These are phyloP conservation scores for Colletotrichum spinosum DNA, from an alignment of 2,329 filamentous ascomycete species.

Conservation along the genomic window DNA sequence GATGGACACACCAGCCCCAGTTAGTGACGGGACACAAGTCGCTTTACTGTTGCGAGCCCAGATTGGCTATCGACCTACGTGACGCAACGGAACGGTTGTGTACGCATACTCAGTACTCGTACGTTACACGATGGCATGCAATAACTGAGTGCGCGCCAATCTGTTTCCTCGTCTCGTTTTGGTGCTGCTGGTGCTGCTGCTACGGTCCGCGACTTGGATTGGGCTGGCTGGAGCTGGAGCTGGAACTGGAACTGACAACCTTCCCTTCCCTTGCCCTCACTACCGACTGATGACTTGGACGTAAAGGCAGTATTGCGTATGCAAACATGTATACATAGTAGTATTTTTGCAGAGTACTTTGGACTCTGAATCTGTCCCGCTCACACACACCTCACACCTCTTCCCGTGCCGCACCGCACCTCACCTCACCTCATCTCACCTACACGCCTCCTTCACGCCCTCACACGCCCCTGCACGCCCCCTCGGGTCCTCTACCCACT, in stretches of 20 bases:
- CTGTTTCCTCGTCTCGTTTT: slow-evolving; percentile 38
- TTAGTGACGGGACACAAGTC: slow-evolving; percentile 28
- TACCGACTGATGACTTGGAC: slow-evolving; percentile 31
- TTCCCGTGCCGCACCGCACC: slow-evolving; percentile 36
- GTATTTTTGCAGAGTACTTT: too few relatives aligned
- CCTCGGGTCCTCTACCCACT: slow-evolving; percentile 17
- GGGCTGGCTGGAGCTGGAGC: slow-evolving; percentile 21
- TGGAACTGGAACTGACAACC: slow-evolving; percentile 29
- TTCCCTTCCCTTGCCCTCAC: slow-evolving; percentile 22
- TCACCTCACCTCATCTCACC: slow-evolving; percentile 20
- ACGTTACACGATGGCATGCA: too few relatives aligned
- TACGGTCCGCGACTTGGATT: slow-evolving; percentile 21
- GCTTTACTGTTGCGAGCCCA: slow-evolving; percentile 32
- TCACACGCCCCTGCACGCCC: slow-evolving; percentile 20
- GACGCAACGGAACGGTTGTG: too few relatives aligned
- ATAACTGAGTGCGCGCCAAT: slow-evolving; percentile 18
- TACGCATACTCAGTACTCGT: too few relatives aligned
- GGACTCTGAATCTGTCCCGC: neutral
- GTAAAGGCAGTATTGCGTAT: neutral
- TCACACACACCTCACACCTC: slow-evolving; percentile 36
- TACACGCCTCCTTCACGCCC: slow-evolving; percentile 25
- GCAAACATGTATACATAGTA: too few relatives aligned
- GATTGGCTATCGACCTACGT: slow-evolving; percentile 13
- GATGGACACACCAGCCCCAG: slow-evolving; percentile 2
- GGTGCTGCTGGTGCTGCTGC: slow-evolving; percentile 8